A percentile compares a stretch with the other conserved stretches of the same genome.
Conservation (phyloP, 169 alveolate species). For the Plasmodium knowlesi region DNA sequence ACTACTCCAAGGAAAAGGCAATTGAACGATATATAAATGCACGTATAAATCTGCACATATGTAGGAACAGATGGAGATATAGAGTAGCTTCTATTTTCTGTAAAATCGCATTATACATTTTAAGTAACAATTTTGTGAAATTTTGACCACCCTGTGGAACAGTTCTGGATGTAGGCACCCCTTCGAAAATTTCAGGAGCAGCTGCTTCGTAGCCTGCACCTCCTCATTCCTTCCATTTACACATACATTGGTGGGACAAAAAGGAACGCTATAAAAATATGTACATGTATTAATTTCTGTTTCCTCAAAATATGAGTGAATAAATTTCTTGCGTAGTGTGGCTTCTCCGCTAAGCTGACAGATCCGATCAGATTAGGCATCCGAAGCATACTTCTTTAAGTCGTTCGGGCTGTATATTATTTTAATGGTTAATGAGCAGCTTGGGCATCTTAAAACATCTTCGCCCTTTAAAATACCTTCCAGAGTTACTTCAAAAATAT, state of each 20-base stretch:
- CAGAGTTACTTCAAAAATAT: constrained; percentile 84
- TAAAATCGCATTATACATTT: not conserved
- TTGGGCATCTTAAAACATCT: constrained; percentile 88
- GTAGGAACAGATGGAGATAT: not conserved
- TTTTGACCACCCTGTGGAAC: not conserved
- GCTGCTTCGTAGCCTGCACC: not conserved
- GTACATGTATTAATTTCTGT: not conserved
- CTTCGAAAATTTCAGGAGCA: not conserved
- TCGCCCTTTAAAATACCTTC: constrained; percentile 76
- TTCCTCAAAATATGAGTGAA: not conserved
- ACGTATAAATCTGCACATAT: not conserved
- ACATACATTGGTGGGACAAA: not conserved
- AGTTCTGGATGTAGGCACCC: not conserved
- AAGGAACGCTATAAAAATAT: not conserved
- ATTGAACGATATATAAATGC: not conserved
- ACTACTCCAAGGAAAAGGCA: not conserved
- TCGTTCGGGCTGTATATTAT: constrained; percentile 76
- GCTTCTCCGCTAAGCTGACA: not conserved
- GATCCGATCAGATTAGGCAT: not conserved
- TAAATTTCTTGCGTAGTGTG: not conserved
- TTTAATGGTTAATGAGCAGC: constrained; percentile 87
- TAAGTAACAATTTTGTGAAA: not conserved
- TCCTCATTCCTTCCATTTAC: not conserved
- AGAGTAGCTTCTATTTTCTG: not conserved
- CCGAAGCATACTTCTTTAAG: constrained; percentile 30